Percentiles rank a stretch among this genome's conserved stretches.
These are phyloP conservation scores for Oryza nivara DNA, from an alignment of 176 grass and related monocot genomes.

Conservation along the genomic window DNA sequence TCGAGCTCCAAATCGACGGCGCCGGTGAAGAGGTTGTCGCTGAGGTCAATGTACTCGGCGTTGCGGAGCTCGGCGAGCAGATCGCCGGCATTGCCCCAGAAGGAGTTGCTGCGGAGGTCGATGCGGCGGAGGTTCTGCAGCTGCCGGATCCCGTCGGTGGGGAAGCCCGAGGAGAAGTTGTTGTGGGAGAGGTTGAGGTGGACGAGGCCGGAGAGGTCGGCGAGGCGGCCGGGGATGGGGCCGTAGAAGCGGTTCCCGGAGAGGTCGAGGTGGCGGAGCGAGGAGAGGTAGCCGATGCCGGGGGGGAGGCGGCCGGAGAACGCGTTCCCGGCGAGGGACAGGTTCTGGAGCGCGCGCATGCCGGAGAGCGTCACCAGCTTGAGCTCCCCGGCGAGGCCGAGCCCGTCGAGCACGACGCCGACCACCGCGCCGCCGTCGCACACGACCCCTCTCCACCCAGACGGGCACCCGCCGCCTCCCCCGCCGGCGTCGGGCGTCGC, in stretches of 20 bases:
- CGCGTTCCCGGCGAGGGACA: conserved; percentile 89
- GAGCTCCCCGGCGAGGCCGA: conserved; percentile 82
- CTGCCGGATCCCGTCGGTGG: conserved; percentile 72
- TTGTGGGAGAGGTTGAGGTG: conserved; percentile 93
- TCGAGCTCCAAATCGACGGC: conserved; percentile 49
- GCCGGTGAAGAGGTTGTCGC: conserved; percentile 80
- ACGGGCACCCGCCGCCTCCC: conserved; percentile 48
- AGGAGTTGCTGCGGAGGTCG: conserved; percentile 75
- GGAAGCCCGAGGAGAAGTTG: conserved; percentile 85
- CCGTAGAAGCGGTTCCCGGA: conserved; percentile 93
- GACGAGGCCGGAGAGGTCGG: conserved; percentile 70
- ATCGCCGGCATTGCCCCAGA: conserved; percentile 76
- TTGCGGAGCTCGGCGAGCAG: conserved; percentile 75
- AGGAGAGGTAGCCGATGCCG: conserved; percentile 63
- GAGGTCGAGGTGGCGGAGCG: conserved; percentile 84
- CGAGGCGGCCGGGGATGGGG: conserved; percentile 73
- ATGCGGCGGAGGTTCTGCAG: conserved; percentile 91
- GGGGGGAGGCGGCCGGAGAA: conserved; percentile 95
- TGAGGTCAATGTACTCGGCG: conserved; percentile 78
- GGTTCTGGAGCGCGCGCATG: conserved; percentile 67
- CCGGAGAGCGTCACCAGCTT: conserved; percentile 69
- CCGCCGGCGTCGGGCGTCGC: conserved; percentile 29
- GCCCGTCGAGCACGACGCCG: conserved; percentile 62
- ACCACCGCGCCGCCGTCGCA: conserved; percentile 77
- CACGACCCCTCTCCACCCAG: conserved; percentile 65